phyloP scores from a whole-genome alignment of 352 stramenopile species.

The Globisporangium acanthophoron region DNA sequence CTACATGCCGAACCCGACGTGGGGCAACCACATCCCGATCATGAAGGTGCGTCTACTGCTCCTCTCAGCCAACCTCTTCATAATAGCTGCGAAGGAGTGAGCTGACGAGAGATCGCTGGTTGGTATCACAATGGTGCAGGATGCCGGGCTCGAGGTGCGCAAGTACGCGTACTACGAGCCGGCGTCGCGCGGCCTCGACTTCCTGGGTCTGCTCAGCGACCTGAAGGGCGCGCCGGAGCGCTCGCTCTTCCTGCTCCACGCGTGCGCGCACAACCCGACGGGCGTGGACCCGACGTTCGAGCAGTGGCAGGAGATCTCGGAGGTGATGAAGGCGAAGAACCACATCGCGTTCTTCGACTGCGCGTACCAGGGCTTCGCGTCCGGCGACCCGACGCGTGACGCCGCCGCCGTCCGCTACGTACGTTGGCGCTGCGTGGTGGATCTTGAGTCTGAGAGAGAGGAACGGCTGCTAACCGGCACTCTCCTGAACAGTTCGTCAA shows the following conservation, averaged over 20 bases:
- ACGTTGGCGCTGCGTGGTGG: constrained; percentile 6
- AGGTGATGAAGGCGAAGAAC: constrained; percentile 94
- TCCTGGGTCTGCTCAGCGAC: constrained; percentile 93
- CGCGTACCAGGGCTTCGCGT: constrained; percentile 99
- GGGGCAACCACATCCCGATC: constrained; percentile 98
- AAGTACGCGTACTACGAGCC: constrained; percentile 86
- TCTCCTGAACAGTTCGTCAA: constrained; percentile 88
- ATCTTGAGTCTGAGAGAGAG: not conserved
- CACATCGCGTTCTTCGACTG: constrained; percentile 99
- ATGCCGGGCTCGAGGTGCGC: constrained; percentile 76
- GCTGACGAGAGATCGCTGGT: not conserved
- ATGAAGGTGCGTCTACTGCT: constrained; percentile 35
- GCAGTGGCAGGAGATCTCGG: constrained; percentile 97
- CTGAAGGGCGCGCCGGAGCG: constrained; percentile 91
- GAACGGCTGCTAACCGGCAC: not conserved
- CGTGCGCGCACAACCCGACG: constrained; percentile 99
- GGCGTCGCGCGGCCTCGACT: constrained; percentile 87
- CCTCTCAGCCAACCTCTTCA: not conserved
- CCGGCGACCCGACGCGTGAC: constrained; percentile 94
- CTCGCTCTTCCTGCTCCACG: constrained; percentile 97
- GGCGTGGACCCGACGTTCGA: constrained; percentile 96
- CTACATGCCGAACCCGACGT: constrained; percentile 99
- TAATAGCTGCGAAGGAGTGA: not conserved
- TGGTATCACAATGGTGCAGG: constrained; percentile 10
- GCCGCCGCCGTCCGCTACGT: constrained; percentile 91